Evolutionary conservation across 768 basidiomycete species (phyloP), one percentile per base, ranked within the genome.

Genomic region (Nidularia sp.): DNA sequence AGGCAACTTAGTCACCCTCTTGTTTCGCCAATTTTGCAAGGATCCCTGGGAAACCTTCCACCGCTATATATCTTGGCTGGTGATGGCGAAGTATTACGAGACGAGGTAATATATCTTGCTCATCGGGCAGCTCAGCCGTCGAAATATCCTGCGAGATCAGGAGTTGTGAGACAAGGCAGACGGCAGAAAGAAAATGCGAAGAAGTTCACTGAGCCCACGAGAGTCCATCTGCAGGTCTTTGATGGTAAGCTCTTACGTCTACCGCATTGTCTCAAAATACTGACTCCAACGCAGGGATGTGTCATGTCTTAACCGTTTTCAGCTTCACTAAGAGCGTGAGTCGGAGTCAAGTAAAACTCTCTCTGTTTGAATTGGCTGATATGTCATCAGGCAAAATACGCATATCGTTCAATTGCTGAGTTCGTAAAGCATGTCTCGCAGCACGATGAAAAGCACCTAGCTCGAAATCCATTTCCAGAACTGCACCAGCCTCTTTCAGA

Each of bases 91-190:
- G 81, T 88, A 1, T 64, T 92, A 34, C 68, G 88, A 15, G 90
- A 93, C 62, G 90, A 92, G 66, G 83, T 88, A 31, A 72, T 91
- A 5, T 89, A 86, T 60, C 57, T 85, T 54, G 89, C 90, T 0
- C 90, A 93, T 64, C 86, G 87, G 57, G 89, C 90, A 4, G 88
- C 91, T 1, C 70, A 85, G 60, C 91, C 90, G 0, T 70, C 76
- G 0, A 62, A 78, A 32, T 90, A 83, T 60, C 87, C 87, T 1
- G 68, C 81, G 1, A 72, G 85, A 25, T 65, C 75, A 10, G 81
- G 83, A 18, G 70, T 84, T 1, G 66, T 84, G 10, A 63, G 68
- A 13, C 71, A 74, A 9, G 71, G 68, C 4, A 55, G 56, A 15
- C 64, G 82, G n/a, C 82, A 83, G 64, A 67, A 68, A 54, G 77